Base-by-base conservation (phyloP, 1,284 basidiomycete species). In the Porodaedalea pini region DNA sequence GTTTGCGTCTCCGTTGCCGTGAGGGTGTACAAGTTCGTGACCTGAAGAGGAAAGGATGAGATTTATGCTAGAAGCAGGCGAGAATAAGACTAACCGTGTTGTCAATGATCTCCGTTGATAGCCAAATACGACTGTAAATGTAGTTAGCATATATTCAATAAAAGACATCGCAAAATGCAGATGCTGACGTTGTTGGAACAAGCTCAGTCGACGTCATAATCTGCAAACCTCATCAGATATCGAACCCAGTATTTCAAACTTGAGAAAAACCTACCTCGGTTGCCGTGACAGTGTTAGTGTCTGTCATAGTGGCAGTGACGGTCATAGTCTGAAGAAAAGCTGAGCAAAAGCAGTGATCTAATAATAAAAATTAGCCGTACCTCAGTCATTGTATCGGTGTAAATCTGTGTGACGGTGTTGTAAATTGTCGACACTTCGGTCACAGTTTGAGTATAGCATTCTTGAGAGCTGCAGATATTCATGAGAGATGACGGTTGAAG, bases 101-200 rank as follows among this genome's bases (percentile, higher is more conserved):
- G 71, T 86, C 81, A 63, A 83, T 75, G 66, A 79, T 72, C 69
- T 85, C 78, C 19, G 85, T 86, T 10, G 83, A 85, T 19, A 83
- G 76, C 76, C 78, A 85, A 45, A 84, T 75, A 47, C 77, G 75
- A 17, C 56, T 57, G 21, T 21, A 49, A 47, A 45, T 31, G 23
- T 32, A n/a, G 11, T 21, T 32, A 17, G 15, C 15, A 31, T 13
- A 44, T 32, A 29, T 4, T 34, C 17, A 34, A 21, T 44, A 23
- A 29, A 8, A 23, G 40, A 48, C 7, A 8, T 13, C 21, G n/a
- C 10, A 27, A 43, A 32, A 51, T 36, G 17, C 17, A 47, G 27
- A 54, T 47, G 23, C 57, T 54, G 3, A 54, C 57, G 84, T 86
- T 32, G 85, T 86, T 49, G 82, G 82, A 34, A 81, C 72, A 31